A percentile compares a stretch with the other conserved stretches of the same genome.
Conservation (phyloP, 805 yeast species). For the Lipomyces orientalis region DNA sequence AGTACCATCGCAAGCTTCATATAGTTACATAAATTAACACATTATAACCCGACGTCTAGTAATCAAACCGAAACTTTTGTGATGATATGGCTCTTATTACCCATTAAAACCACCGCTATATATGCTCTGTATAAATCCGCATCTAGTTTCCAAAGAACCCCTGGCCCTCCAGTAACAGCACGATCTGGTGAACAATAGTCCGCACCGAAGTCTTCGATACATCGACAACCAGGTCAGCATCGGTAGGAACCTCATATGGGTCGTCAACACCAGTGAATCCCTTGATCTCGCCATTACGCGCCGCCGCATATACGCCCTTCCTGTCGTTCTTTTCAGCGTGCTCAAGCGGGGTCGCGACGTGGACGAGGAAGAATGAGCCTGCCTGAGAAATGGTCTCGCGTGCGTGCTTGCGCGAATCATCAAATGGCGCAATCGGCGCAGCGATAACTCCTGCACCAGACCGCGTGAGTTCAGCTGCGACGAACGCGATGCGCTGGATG, state of each 20-base stretch:
- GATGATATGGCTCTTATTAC: not conserved
- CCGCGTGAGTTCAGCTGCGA: slow-evolving; percentile 75
- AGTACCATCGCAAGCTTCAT: not conserved
- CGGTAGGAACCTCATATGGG: slow-evolving; percentile 55
- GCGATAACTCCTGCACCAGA: slow-evolving; percentile 93
- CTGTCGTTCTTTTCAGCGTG: slow-evolving; percentile 55
- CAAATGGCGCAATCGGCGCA: slow-evolving; percentile 58
- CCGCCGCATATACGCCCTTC: slow-evolving; percentile 55
- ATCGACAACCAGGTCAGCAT: slow-evolving; percentile 65
- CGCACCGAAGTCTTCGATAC: slow-evolving; percentile 62
- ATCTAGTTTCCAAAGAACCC: slow-evolving; percentile 66
- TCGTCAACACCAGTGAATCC: slow-evolving; percentile 56
- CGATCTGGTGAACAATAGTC: slow-evolving; percentile 75
- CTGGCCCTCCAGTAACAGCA: slow-evolving; percentile 75
- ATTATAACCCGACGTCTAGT: not conserved
- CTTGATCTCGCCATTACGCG: slow-evolving; percentile 54
- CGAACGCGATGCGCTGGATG: slow-evolving; percentile 60
- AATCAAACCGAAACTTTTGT: not conserved
- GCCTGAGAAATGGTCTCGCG: slow-evolving; percentile 54
- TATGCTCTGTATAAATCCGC: not conserved
- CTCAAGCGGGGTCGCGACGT: slow-evolving; percentile 58
- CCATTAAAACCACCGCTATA: not conserved
- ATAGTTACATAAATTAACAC: not conserved
- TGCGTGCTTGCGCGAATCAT: slow-evolving; percentile 52
- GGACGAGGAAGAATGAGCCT: slow-evolving; percentile 59